Evolutionary conservation across 306 rosid genomes (phyloP).

Genomic region (Mimosa pudica): DNA sequence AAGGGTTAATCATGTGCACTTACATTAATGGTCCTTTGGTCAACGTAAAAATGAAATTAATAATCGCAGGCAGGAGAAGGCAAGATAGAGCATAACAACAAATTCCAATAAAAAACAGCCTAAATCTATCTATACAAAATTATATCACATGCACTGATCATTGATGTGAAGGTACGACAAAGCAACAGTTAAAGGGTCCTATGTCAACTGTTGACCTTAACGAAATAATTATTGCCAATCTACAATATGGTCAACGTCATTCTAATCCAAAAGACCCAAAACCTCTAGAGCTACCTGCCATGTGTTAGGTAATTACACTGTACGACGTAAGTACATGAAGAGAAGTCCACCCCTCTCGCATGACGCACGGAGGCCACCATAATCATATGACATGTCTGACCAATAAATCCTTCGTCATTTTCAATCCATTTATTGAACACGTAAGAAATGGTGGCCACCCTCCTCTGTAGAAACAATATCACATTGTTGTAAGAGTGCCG

Average conservation of each 20-base stretch:
- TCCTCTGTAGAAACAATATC: constrained; percentile 50
- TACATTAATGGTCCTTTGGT: neutral
- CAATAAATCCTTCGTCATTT: constrained; percentile 35
- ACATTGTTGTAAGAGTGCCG: constrained; percentile 21
- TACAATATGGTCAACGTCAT: constrained; percentile 46
- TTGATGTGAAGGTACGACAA: constrained; percentile 46
- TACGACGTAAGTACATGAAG: constrained; percentile 47
- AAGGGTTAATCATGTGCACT: neutral
- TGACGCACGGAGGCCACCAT: constrained; percentile 10
- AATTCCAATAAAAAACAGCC: constrained; percentile 18
- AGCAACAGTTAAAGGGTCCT: constrained; percentile 54
- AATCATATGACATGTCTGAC: constrained; percentile 18
- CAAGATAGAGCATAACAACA: too few species aligned
- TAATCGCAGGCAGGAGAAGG: neutral
- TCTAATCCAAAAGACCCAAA: constrained; percentile 48
- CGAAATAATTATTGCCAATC: constrained; percentile 54
- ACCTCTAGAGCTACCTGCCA: constrained; percentile 45
- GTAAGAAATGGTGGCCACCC: constrained; percentile 64
- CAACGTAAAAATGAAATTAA: neutral
- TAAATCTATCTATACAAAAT: constrained; percentile 39
- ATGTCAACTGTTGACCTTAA: constrained; percentile 45
- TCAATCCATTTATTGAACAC: constrained; percentile 63
- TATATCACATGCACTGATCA: constrained; percentile 40
- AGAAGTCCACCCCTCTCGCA: constrained; percentile 41
- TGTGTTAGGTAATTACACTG: constrained; percentile 37